phyloP scores from a whole-genome alignment of 129 eudicot species.

The Chrysanthemum lavandulifolium region DNA sequence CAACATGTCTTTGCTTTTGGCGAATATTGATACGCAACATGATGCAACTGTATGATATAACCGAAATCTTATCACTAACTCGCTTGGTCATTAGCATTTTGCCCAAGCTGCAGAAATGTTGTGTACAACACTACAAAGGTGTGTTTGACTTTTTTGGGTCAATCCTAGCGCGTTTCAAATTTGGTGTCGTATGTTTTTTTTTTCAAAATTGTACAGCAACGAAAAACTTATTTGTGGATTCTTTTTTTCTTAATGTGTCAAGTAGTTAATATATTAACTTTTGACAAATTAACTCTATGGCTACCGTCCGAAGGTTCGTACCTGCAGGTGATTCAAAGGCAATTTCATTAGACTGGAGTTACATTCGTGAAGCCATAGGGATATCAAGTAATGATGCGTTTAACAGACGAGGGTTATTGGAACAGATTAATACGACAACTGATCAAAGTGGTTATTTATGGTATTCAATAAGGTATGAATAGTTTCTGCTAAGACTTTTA shows the following conservation, averaged over 20 bases:
- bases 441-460: slow-evolving; percentile 89
- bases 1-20: slow-evolving; percentile 73
- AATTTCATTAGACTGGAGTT: slow-evolving; percentile 64
- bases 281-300: slow-evolving; percentile 69
- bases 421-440: slow-evolving; percentile 91
- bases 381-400: slow-evolving; percentile 61
- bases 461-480: slow-evolving; percentile 80
- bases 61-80: slow-evolving; percentile 80
- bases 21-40: slow-evolving; percentile 56
- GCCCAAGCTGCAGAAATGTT: slow-evolving; percentile 97
- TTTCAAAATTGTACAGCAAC: not conserved
- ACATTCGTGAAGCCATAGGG: slow-evolving; percentile 76
- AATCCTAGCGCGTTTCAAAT: not conserved
- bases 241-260: too few species aligned
- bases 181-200: not conserved
- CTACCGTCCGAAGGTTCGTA: slow-evolving; percentile 52
- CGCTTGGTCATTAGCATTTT: slow-evolving; percentile 99
- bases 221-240: not conserved
- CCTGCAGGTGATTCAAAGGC: slow-evolving; percentile 43
- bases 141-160: slow-evolving; percentile 22
- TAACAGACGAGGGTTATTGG: slow-evolving; percentile 51
- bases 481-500: not conserved
- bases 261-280: not conserved
- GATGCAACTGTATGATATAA: slow-evolving; percentile 66
- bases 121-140: slow-evolving; percentile 91